A percentile compares a stretch with the other conserved stretches of the same genome.
Evolutionary conservation across 2,329 filamentous ascomycete genomes (phyloP).

Genomic region (Ophiocordyceps australis): DNA sequence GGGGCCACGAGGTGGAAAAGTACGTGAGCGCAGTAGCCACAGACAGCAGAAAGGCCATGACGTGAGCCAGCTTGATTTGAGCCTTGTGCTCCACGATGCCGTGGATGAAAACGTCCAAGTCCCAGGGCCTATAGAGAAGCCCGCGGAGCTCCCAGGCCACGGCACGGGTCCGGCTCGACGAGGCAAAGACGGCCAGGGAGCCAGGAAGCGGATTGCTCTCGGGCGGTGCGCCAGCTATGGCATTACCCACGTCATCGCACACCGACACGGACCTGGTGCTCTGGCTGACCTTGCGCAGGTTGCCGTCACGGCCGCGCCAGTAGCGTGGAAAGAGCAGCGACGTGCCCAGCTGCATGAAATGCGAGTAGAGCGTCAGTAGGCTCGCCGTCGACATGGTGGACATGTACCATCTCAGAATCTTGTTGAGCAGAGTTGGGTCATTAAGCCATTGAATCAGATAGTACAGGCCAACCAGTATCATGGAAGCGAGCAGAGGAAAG

Average conservation of each 20-base stretch:
- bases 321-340: slow-evolving; percentile 57
- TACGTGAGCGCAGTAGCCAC: slow-evolving; percentile 40
- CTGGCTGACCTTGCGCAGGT: slow-evolving; percentile 26
- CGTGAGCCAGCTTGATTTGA: slow-evolving; percentile 35
- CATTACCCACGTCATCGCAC: slow-evolving; percentile 15
- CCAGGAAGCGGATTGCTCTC: slow-evolving; percentile 12
- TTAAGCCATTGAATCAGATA: slow-evolving; percentile 78
- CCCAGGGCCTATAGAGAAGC: slow-evolving; percentile 32
- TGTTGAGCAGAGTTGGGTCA: slow-evolving; percentile 66
- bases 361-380: slow-evolving; percentile 55
- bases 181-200: slow-evolving; percentile 14
- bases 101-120: slow-evolving; percentile 28
- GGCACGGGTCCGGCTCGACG: slow-evolving; percentile 7
- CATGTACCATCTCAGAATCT: slow-evolving; percentile 70
- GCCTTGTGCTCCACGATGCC: slow-evolving; percentile 27
- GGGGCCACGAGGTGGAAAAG: slow-evolving; percentile 38
- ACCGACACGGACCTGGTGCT: slow-evolving; percentile 17
- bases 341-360: slow-evolving; percentile 43
- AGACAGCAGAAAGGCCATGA: slow-evolving; percentile 36
- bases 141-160: slow-evolving; percentile 29
- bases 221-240: slow-evolving; percentile 7
- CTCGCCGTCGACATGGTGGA: slow-evolving; percentile 63
- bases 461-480: slow-evolving; percentile 60
- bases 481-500: slow-evolving; percentile 63
- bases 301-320: slow-evolving; percentile 32